Evolutionary conservation across 176 grass and related monocot genomes (phyloP).

Genomic region (Cymbopogon citratus): DNA sequence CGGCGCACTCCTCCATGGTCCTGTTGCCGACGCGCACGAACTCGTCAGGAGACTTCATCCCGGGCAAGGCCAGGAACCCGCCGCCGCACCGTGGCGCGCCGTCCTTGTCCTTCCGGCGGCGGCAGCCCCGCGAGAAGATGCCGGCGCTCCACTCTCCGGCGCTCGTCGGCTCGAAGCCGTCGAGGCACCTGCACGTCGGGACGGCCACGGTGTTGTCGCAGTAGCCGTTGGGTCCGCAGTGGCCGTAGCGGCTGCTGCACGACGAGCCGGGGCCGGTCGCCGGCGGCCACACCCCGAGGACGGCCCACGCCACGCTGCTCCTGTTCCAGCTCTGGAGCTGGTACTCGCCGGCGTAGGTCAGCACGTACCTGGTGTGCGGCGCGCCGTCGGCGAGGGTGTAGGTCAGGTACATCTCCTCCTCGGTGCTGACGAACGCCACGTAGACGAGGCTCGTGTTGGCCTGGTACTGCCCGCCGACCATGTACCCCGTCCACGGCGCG

Average conservation of each 20-base stretch:
- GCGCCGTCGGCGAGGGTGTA: slow-evolving; percentile 12
- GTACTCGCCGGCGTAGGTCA: neutral
- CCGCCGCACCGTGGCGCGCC: slow-evolving; percentile 12
- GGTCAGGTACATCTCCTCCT: neutral
- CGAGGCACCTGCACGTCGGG: slow-evolving; percentile 27
- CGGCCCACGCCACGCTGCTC: neutral
- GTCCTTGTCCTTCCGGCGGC: neutral
- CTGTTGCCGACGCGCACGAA: slow-evolving; percentile 1
- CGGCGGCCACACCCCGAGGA: neutral
- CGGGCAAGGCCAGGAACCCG: neutral
- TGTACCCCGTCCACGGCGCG: slow-evolving; percentile 33
- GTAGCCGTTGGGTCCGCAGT: slow-evolving; percentile 20
- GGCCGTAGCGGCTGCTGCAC: slow-evolving; percentile 7
- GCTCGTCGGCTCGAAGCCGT: slow-evolving; percentile 27
- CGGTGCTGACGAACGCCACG: neutral
- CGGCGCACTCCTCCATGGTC: slow-evolving; percentile 12
- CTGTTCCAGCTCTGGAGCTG: slow-evolving; percentile 4
- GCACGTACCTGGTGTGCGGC: neutral
- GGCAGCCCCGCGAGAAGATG: neutral
- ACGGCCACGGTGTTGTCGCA: slow-evolving; percentile 4
- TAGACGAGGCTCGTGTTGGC: too few species aligned
- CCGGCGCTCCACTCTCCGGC: neutral
- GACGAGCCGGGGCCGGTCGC: neutral
- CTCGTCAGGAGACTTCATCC: neutral
- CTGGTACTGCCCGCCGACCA: neutral